Conservation (phyloP, 352 stramenopile genomes). For the Pythium phragmiticola region DNA sequence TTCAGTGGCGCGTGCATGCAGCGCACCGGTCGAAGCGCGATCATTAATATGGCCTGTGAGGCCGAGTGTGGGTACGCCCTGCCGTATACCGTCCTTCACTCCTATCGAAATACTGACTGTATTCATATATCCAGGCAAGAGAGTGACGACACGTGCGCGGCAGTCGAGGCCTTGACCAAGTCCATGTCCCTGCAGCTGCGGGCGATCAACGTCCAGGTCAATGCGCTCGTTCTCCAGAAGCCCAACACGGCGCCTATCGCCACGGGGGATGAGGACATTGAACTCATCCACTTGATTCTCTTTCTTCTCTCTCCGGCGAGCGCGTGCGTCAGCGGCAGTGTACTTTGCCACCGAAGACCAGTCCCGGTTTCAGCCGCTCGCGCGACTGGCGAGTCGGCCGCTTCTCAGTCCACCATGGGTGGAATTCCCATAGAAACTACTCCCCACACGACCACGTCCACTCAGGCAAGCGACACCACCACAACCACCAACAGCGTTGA, state of each 20-base stretch:
- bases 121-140: background rate
- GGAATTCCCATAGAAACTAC: background rate
- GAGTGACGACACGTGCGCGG: conserved; percentile 1
- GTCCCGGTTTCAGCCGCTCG: background rate
- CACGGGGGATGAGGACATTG: conserved; percentile 9
- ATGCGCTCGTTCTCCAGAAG: conserved; percentile 48
- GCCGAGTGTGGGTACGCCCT: conserved; percentile 18
- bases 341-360: conserved; percentile 28
- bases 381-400: background rate
- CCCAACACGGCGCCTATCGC: background rate
- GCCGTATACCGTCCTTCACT: background rate
- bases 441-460: background rate
- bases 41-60: conserved; percentile 36
- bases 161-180: conserved; percentile 43
- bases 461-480: background rate
- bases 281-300: conserved; percentile 56
- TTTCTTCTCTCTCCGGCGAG: conserved; percentile 61
- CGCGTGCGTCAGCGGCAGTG: conserved; percentile 48
- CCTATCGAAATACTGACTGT: background rate
- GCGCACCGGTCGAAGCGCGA: conserved; percentile 14
- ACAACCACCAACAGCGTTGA: background rate
- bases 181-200: conserved; percentile 39
- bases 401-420: background rate
- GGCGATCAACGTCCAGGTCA: conserved; percentile 46
- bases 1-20: conserved; percentile 33